These are phyloP conservation scores for Rutstroemia sp. DNA, from an alignment of 2,329 filamentous ascomycete species.

Conservation along the genomic window DNA sequence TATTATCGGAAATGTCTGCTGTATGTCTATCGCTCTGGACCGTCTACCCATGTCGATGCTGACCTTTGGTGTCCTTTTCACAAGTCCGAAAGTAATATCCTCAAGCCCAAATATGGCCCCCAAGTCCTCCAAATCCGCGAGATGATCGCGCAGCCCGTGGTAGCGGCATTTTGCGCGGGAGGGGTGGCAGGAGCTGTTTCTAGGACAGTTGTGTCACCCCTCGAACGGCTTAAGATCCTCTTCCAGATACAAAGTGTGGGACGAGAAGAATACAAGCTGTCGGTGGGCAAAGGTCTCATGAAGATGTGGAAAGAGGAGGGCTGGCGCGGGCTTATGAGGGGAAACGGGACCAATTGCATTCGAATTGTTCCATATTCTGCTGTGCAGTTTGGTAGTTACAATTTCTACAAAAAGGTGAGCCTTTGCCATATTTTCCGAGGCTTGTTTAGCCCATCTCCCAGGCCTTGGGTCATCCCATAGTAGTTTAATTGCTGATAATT, in stretches of 20 bases:
- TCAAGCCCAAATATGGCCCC: constrained; percentile 28
- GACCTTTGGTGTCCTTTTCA: background rate
- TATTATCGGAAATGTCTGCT: constrained; percentile 23
- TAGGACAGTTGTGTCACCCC: constrained; percentile 89
- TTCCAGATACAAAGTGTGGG: constrained; percentile 91
- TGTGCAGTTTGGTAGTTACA: constrained; percentile 97
- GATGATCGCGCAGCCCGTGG: constrained; percentile 69
- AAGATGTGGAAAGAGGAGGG: constrained; percentile 99
- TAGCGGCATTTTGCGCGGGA: constrained; percentile 89
- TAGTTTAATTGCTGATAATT: background rate
- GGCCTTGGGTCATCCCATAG: background rate
- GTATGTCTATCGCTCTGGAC: constrained; percentile 18
- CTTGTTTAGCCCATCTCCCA: background rate
- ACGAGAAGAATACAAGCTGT: constrained; percentile 87
- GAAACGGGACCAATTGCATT: constrained; percentile 97
- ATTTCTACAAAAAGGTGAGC: constrained; percentile 86
- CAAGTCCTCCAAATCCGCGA: constrained; percentile 32
- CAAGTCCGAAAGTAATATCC: constrained; percentile 21
- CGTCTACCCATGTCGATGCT: background rate
- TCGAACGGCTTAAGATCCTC: constrained; percentile 95
- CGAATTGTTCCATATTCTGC: constrained; percentile 97
- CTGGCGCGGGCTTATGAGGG: constrained; percentile 94
- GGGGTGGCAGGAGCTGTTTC: constrained; percentile 96
- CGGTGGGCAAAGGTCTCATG: constrained; percentile 75
- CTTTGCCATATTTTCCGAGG: background rate